These are phyloP conservation scores for Colletotrichum filicis DNA, from an alignment of 2,329 filamentous ascomycete species.

Conservation along the genomic window DNA sequence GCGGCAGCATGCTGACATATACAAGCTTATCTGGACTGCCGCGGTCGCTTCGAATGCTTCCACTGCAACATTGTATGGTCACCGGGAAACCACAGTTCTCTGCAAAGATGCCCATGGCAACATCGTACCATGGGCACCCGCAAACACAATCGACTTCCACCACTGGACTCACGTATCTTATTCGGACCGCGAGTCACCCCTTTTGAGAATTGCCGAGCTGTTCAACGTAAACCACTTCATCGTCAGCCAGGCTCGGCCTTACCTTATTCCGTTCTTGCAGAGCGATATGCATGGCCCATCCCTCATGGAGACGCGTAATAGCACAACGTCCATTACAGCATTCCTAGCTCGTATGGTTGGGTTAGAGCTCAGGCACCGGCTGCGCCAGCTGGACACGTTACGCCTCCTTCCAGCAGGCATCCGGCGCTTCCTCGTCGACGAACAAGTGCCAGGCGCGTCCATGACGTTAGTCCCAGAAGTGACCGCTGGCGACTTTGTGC, in stretches of 20 bases:
- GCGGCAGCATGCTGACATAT: conserved; percentile 20
- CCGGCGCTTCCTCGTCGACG: conserved; percentile 83
- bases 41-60: conserved; percentile 81
- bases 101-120: conserved; percentile 81
- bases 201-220: conserved; percentile 80
- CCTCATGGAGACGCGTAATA: conserved; percentile 67
- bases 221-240: conserved; percentile 98
- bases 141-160: conserved; percentile 70
- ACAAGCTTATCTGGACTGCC: conserved; percentile 81
- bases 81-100: conserved; percentile 72
- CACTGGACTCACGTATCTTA: conserved; percentile 75
- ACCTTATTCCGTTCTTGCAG: conserved; percentile 86
- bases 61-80: conserved; percentile 72
- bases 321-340: conserved; percentile 66
- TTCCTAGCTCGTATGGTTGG: conserved; percentile 76
- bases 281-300: conserved; percentile 83
- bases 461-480: conserved; percentile 87
- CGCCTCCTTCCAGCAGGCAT: conserved; percentile 76
- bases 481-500: conserved; percentile 76
- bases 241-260: conserved; percentile 90
- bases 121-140: conserved; percentile 79
- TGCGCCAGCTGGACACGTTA: conserved; percentile 83
- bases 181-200: conserved; percentile 71
- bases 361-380: conserved; percentile 81
- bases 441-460: conserved; percentile 80